Conservation (phyloP, 192 early-diverging fungal species). For the Linnemannia schmuckeri region DNA sequence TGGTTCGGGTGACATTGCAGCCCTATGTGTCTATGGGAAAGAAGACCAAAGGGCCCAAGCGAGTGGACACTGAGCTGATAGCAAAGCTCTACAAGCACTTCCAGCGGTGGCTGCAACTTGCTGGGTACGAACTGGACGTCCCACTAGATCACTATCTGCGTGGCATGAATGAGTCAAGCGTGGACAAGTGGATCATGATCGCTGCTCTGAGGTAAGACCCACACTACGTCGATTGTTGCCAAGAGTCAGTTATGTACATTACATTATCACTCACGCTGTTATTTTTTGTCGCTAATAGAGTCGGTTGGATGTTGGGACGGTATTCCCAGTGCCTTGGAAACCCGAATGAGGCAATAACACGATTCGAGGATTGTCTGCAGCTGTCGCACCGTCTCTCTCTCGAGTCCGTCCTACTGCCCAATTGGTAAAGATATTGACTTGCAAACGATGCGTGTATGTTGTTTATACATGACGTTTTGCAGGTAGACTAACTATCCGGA, state of each 20-base stretch:
- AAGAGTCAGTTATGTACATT: neutral
- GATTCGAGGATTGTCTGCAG: constrained; percentile 32
- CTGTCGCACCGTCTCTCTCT: neutral
- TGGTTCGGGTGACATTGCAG: constrained; percentile 32
- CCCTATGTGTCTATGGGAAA: constrained; percentile 15
- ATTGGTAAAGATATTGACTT: constrained; percentile 25
- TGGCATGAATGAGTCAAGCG: neutral
- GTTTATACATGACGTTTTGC: neutral
- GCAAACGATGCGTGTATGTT: neutral
- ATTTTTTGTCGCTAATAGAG: constrained; percentile 4
- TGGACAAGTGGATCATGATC: neutral
- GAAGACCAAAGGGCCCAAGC: constrained; percentile 24
- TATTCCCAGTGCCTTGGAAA: constrained; percentile 46
- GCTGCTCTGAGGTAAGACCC: constrained; percentile 13
- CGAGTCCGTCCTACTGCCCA: constrained; percentile 19
- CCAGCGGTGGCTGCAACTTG: constrained; percentile 42
- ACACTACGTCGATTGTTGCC: neutral
- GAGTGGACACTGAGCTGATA: constrained; percentile 34
- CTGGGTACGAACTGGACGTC: constrained; percentile 12
- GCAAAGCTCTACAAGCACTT: constrained; percentile 24
- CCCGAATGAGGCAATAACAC: constrained; percentile 31
- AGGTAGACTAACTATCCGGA: neutral
- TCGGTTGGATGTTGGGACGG: constrained; percentile 37
- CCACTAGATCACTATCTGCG: neutral
- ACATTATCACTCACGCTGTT: neutral